Conservation (phyloP, 371 early-diverging fungal species). For the Mortierella polycephala region DNA sequence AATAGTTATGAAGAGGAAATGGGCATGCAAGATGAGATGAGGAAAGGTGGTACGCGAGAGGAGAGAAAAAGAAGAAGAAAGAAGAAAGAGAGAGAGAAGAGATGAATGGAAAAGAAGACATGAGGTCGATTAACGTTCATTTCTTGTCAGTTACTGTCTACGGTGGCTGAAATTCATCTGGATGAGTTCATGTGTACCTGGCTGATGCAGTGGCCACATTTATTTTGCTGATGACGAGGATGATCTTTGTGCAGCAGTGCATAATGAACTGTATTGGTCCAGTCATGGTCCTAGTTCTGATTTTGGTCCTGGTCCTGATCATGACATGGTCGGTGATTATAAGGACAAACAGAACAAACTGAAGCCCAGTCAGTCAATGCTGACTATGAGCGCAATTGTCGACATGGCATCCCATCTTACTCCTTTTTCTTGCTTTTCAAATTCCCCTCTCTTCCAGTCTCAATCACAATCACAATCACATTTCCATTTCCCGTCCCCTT, state of each 20-base stretch:
- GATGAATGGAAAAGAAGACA: background rate
- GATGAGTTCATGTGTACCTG: no score
- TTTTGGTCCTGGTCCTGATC: no score
- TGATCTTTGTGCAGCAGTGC: no score
- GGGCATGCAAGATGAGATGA: background rate
- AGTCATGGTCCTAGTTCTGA: no score
- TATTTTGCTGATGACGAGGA: no score
- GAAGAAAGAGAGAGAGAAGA: background rate
- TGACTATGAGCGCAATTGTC: no score
- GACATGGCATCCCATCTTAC: background rate
- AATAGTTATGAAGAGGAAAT: background rate
- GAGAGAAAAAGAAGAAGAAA: background rate
- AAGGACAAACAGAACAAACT: no score
- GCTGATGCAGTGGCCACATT: background rate
- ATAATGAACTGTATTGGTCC: no score
- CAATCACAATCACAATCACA: background rate
- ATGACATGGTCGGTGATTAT: no score
- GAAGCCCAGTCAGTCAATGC: no score
- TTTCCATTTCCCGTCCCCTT: background rate
- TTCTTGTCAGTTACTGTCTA: background rate
- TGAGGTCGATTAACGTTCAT: background rate
- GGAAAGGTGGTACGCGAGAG: background rate
- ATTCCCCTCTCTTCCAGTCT: background rate
- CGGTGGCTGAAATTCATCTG: no score
- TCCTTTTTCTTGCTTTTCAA: background rate